A percentile compares a stretch with the other conserved stretches of the same genome.
phyloP scores from a whole-genome alignment of 768 basidiomycete genomes.

The Paxillus involutus region DNA sequence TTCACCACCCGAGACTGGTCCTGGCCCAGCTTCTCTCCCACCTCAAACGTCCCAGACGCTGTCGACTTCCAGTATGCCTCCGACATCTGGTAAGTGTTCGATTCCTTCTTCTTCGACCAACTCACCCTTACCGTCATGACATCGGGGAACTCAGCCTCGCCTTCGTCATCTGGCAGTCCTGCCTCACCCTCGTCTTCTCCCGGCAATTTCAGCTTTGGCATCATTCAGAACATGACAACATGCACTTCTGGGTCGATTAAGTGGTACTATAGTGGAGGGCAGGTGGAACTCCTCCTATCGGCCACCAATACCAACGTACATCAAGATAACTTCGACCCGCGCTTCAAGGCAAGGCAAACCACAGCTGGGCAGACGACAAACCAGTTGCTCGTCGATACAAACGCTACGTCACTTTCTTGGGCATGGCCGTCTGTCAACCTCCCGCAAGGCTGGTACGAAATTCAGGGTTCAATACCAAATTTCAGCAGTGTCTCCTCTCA shows the following conservation, averaged over 20 bases:
- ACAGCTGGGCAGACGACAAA: conserved; percentile 9
- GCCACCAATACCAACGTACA: conserved; percentile 42
- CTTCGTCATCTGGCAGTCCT: conserved; percentile 4
- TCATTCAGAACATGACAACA: conserved; percentile 32
- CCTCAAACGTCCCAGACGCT: conserved; percentile 1
- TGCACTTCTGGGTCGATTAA: conserved; percentile 33
- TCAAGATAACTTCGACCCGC: conserved; percentile 11
- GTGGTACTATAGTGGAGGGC: conserved; percentile 42
- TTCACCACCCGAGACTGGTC: not conserved
- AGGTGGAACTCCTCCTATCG: conserved; percentile 30
- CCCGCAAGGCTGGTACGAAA: conserved; percentile 47
- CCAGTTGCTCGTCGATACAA: conserved; percentile 23
- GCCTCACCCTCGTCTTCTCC: conserved; percentile 12
- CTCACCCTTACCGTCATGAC: conserved; percentile 13
- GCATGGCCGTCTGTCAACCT: conserved; percentile 49
- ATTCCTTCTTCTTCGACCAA: not conserved
- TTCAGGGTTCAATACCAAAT: conserved; percentile 21
- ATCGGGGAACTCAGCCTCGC: conserved; percentile 2
- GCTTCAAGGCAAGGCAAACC: conserved; percentile 1
- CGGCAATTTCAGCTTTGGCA: conserved; percentile 18
- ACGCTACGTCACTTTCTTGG: conserved; percentile 29
- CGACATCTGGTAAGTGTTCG: conserved; percentile 16
- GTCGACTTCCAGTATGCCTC: conserved; percentile 11
- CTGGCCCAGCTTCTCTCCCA: conserved; percentile 7
- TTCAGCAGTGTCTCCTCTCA: conserved; percentile 18